Evolutionary conservation across 2,329 filamentous ascomycete genomes (phyloP).

Genomic region (Chalaropsis thielavioides): DNA sequence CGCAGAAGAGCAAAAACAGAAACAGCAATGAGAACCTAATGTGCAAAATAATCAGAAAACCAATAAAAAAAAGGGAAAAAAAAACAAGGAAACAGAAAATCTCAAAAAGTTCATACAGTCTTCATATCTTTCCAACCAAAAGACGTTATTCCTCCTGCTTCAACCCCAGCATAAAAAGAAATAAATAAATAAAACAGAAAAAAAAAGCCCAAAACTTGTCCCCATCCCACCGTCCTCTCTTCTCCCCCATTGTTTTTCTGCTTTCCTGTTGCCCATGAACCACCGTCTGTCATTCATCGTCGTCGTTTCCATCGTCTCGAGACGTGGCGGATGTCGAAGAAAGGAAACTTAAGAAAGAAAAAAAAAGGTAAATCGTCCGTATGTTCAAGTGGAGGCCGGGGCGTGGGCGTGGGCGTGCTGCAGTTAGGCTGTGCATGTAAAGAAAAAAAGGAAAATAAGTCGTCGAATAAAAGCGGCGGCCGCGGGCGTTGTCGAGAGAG

Average conservation of each 20-base stretch:
- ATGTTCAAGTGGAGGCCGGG: background rate
- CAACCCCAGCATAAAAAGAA: background rate
- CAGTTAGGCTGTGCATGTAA: constrained; percentile 1
- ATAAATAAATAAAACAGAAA: background rate
- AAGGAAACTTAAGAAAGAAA: background rate
- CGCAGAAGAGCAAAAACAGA: background rate
- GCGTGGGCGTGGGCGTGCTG: background rate
- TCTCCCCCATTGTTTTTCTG: too few species aligned
- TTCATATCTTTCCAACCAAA: background rate
- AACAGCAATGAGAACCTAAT: background rate
- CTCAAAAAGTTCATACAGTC: background rate
- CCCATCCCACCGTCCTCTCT: background rate
- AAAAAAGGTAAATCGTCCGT: background rate
- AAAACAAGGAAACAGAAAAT: too few species aligned
- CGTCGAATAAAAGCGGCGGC: background rate
- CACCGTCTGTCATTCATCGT: background rate
- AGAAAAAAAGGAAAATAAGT: background rate
- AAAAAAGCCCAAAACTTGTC: background rate
- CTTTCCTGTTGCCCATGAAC: too few species aligned
- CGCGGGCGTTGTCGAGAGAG: background rate
- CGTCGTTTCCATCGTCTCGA: background rate
- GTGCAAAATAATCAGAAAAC: too few species aligned
- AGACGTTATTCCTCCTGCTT: background rate
- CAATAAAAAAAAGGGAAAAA: too few species aligned
- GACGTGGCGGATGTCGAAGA: background rate